Evolutionary conservation across 257 asterid species (phyloP).

Genomic region (Solanum ossicruentum): DNA sequence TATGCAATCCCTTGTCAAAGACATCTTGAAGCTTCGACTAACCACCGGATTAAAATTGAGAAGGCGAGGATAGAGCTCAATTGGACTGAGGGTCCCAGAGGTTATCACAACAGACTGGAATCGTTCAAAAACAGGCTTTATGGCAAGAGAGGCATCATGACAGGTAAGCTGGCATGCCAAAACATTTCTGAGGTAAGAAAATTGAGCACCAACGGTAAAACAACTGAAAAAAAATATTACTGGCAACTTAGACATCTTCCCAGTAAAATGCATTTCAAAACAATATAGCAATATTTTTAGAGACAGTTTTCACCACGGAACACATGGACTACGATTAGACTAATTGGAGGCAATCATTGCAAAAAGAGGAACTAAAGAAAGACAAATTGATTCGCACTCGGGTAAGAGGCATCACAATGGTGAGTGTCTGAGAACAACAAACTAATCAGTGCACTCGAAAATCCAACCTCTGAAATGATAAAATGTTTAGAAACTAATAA

Average conservation of each 20-base stretch:
- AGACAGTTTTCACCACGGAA: background rate
- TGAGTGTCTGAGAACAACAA: background rate
- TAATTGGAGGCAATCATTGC: background rate
- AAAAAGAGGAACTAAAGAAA: background rate
- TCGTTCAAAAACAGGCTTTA: slow-evolving; percentile 95
- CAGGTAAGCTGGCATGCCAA: slow-evolving; percentile 71
- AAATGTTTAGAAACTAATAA: background rate
- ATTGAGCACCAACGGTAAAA: background rate
- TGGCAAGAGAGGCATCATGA: slow-evolving; percentile 98
- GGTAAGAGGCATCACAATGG: background rate
- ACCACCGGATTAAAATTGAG: slow-evolving; percentile 89
- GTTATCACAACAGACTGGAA: slow-evolving; percentile 95
- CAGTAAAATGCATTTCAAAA: background rate
- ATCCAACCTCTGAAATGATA: background rate
- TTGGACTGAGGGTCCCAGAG: slow-evolving; percentile 97
- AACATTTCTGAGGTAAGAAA: background rate
- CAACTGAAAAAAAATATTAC: background rate
- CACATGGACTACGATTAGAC: background rate
- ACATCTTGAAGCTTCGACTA: slow-evolving; percentile 92
- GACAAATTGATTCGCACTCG: background rate
- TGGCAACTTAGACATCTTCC: background rate
- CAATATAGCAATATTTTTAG: background rate
- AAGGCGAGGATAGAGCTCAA: slow-evolving; percentile 96
- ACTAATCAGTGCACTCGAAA: background rate
- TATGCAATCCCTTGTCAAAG: slow-evolving; percentile 96